These are phyloP conservation scores for Sclerotinia glacialis DNA, from an alignment of 2,329 filamentous ascomycete genomes.

Conservation along the genomic window DNA sequence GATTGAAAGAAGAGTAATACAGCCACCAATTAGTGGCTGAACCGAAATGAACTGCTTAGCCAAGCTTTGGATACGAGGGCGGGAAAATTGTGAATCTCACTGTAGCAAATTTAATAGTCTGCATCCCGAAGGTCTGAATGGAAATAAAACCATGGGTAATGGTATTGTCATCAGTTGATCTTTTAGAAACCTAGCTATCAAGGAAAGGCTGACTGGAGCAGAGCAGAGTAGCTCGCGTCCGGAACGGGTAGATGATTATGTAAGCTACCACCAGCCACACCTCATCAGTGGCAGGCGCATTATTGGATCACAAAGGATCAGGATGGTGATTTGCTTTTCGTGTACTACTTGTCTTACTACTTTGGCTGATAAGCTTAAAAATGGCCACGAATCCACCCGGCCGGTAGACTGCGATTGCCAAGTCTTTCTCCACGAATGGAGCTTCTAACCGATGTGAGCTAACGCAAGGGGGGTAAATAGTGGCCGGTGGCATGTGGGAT, in stretches of 20 bases:
- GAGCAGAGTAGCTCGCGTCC: background rate
- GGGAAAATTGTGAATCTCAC: background rate
- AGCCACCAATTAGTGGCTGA: background rate
- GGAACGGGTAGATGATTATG: background rate
- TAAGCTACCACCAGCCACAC: background rate
- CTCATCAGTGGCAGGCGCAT: background rate
- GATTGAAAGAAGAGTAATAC: background rate
- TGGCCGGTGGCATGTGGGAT: slow-evolving; percentile 12
- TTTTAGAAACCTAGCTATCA: background rate
- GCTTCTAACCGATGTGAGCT: background rate
- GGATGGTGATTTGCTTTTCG: background rate
- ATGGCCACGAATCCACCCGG: background rate
- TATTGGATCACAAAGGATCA: background rate
- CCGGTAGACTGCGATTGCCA: background rate
- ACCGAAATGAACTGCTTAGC: background rate
- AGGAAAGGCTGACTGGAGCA: background rate
- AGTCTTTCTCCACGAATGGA: background rate
- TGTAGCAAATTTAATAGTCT: background rate
- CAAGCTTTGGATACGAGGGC: background rate
- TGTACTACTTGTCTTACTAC: background rate
- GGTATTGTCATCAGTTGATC: background rate
- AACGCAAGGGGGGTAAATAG: slow-evolving; percentile 1
- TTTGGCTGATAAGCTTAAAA: background rate
- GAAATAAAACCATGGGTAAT: background rate
- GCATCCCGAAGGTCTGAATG: background rate